Conservation (phyloP, 2,329 filamentous ascomycete genomes). For the Phaeosphaeria sp. region DNA sequence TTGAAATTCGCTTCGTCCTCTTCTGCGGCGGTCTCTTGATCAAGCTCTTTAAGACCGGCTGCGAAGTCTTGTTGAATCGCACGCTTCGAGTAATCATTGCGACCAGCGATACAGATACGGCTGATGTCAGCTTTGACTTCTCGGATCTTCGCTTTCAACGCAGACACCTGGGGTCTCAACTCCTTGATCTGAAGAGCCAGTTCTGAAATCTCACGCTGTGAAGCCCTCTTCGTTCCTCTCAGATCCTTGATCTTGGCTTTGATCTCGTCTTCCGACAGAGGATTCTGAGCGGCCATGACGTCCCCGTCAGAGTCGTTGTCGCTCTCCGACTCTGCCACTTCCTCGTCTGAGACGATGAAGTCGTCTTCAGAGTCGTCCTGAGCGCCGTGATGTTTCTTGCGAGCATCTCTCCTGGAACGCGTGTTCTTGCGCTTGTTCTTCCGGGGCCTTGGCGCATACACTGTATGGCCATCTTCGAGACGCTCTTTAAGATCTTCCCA, state of each 20-base stretch:
- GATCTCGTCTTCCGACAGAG: slow-evolving; percentile 52
- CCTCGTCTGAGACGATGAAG: slow-evolving; percentile 21
- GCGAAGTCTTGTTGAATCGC: slow-evolving; percentile 67
- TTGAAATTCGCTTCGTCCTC: slow-evolving; percentile 63
- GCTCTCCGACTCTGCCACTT: slow-evolving; percentile 29
- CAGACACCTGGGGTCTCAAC: slow-evolving; percentile 34
- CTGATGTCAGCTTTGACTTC: slow-evolving; percentile 45
- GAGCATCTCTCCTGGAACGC: slow-evolving; percentile 1
- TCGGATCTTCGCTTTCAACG: slow-evolving; percentile 37
- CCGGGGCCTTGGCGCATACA: slow-evolving; percentile 47
- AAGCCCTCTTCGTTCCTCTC: slow-evolving; percentile 52
- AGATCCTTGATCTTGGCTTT: slow-evolving; percentile 54
- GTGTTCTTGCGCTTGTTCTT: slow-evolving; percentile 52
- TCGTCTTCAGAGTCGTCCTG: slow-evolving; percentile 26
- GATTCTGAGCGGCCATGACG: slow-evolving; percentile 31
- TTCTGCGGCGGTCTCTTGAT: slow-evolving; percentile 62
- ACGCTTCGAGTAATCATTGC: slow-evolving; percentile 63
- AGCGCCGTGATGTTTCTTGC: slow-evolving; percentile 24
- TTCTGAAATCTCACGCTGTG: slow-evolving; percentile 38
- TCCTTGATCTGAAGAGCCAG: slow-evolving; percentile 40
- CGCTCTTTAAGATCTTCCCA: slow-evolving; percentile 54
- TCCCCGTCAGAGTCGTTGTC: slow-evolving; percentile 32
- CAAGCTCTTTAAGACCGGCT: slow-evolving; percentile 65
- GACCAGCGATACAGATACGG: slow-evolving; percentile 58
- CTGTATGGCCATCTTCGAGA: slow-evolving; percentile 51